These are phyloP conservation scores for Darksidea phi DNA, from an alignment of 495 filamentous ascomycete species.

Conservation along the genomic window DNA sequence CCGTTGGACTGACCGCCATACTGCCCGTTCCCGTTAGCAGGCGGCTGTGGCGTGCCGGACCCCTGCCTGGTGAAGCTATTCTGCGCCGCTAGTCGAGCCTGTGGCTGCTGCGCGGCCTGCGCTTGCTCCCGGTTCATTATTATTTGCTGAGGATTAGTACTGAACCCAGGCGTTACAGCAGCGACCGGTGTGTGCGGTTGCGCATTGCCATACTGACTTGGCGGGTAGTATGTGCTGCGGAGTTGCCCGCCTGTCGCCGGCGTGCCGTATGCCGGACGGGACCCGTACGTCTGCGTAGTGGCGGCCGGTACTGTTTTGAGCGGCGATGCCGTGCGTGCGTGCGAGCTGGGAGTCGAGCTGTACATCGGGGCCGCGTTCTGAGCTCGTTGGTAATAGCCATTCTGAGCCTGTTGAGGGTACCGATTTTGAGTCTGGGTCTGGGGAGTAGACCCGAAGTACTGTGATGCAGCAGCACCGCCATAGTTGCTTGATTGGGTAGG, in stretches of 20 bases:
- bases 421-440: constrained; percentile 30
- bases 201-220: constrained; percentile 25
- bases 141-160: constrained; percentile 38
- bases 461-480: constrained; percentile 22
- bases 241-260: constrained; percentile 27
- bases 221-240: constrained; percentile 25
- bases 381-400: constrained; percentile 30
- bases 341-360: constrained; percentile 19
- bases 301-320: constrained; percentile 25
- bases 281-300: constrained; percentile 9
- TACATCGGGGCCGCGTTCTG: constrained; percentile 27
- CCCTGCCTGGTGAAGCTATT: constrained; percentile 22
- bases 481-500: constrained; percentile 22
- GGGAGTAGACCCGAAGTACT: constrained; percentile 33
- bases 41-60: constrained; percentile 36
- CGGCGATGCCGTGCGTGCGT: constrained; percentile 29
- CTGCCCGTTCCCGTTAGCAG: constrained; percentile 1
- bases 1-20: constrained; percentile 18
- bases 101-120: constrained; percentile 35
- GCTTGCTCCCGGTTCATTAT: constrained; percentile 41
- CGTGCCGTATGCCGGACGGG: constrained; percentile 25
- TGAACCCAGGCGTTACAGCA: constrained; percentile 24
- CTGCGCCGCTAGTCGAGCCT: constrained; percentile 35
- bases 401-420: constrained; percentile 20
- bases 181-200: constrained; percentile 24